Base-by-base conservation (phyloP, 106 monocot genomes). In the Dioscorea dumetorum region DNA sequence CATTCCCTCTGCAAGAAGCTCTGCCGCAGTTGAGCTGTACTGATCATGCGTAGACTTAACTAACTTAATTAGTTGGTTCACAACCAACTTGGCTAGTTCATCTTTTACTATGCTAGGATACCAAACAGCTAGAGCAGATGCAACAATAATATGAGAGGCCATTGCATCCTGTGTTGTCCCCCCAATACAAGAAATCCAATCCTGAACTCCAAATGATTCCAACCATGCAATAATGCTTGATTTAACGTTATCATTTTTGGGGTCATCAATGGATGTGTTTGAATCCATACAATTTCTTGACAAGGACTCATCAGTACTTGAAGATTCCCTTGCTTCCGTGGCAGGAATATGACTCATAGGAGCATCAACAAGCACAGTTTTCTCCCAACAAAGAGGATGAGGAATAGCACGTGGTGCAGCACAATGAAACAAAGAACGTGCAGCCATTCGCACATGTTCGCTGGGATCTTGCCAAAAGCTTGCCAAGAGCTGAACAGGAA, bases 1-100 rank as follows among this genome's bases (percentile, higher is more conserved):
- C 99, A 99, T 99, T 51, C 99, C 99, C 74, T 99, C 99, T 58
- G 99, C 83, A n/a, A 99, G 83, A 57, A 99, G 79, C 84, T 99
- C 93, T 24, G 90, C 99, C 57, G 99, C 93, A 62, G 99, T 93
- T 50, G 93, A 78, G 73, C 99, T 99, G 66, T 90, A 90, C n/a
- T 51, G 69, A 4, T 99, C 90, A 81, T 93, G 90, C 79, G 78
- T 85, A 2, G 93, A 76, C 90, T 90, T 93, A 62, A 99, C 85
- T 67, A 99, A 81, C 73, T 99, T 99, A 69, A 93, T 64, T 79
- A 99, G 62, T 49, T 81, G 86, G 59, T 79, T 79, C 33, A 77
- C 79, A 53, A 99, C 90, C 57, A 82, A 61, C 70, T 24, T 72
- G 20, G 87, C 70, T 68, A 99, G 76, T 23, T 74, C 70, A 58